phyloP scores from a whole-genome alignment of 352 stramenopile genomes.

The Phytophthora lateralis region DNA sequence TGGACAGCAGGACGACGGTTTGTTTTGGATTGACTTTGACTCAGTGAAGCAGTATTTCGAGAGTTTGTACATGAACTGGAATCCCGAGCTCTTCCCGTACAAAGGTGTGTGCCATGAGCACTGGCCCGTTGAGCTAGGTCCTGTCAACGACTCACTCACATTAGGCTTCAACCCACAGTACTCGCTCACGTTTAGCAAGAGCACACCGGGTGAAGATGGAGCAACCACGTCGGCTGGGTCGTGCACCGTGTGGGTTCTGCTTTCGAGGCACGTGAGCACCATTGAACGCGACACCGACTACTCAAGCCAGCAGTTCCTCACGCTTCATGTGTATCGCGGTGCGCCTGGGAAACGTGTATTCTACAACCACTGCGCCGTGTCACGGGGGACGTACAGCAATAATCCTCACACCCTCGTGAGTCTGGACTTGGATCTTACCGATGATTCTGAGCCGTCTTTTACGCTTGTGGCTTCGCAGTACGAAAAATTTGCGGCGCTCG shows the following conservation, averaged over 20 bases:
- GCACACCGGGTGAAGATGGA: conserved; percentile 6
- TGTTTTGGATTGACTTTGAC: conserved; percentile 97
- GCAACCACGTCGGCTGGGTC: conserved; percentile 25
- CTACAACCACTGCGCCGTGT: conserved; percentile 82
- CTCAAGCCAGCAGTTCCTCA: conserved; percentile 81
- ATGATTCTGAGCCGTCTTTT: conserved; percentile 62
- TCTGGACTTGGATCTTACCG: conserved; percentile 71
- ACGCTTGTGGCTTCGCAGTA: conserved; percentile 93
- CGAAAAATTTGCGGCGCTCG: conserved; percentile 88
- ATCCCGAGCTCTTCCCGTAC: conserved; percentile 91
- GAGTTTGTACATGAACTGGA: conserved; percentile 96
- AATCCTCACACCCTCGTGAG: conserved; percentile 93
- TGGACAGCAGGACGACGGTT: conserved; percentile 85
- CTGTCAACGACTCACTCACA: conserved; percentile 90
- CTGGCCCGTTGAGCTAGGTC: conserved; percentile 85
- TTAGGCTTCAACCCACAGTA: conserved; percentile 95
- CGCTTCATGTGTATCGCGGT: conserved; percentile 89
- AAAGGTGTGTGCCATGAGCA: conserved; percentile 82
- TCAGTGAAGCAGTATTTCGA: conserved; percentile 93
- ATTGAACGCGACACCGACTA: conserved; percentile 71
- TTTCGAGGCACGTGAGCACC: conserved; percentile 92
- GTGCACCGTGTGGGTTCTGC: conserved; percentile 90
- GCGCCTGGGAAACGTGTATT: conserved; percentile 73
- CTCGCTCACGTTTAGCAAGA: conserved; percentile 72
- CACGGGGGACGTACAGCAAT: conserved; percentile 91